Base-by-base conservation (phyloP, 2,329 filamentous ascomycete genomes). In the Beauveria scarabaeidicola region DNA sequence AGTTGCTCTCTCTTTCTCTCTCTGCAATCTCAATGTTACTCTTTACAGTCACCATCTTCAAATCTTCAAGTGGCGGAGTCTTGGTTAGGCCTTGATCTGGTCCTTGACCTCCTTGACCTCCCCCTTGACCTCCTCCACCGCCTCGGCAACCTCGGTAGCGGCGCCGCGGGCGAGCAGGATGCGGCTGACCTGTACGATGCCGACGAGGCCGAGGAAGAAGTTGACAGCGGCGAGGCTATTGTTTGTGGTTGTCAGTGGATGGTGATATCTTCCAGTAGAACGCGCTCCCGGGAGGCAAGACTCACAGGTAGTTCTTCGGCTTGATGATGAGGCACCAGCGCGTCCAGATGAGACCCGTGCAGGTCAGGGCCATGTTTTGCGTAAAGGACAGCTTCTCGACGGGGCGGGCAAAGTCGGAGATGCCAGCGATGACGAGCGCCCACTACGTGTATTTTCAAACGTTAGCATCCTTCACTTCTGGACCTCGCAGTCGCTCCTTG, bases 281-380 rank as follows among this genome's bases (percentile, higher is more conserved):
- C n/a, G 15, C 13, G 8, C 17, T 21, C n/a, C 9, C n/a, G 51
- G n/a, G 10, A 25, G 50, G 13, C 44, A 7, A 23, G 21, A 77
- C 86, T 52, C 78, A 91, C 87, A 97, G 88, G 70, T 91, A 78
- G 81, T 99, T 99, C 76, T 86, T 86, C 61, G 94, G 94, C 75
- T 86, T 91, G 77, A 99, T 99, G 74, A 99, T 89, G 72, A 97
- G 82, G 81, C 94, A 99, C 94, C 94, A 99, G 66, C 94, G 85
- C 50, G 94, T 99, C 94, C 94, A 99, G 82, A 99, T 99, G 65
- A 89, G 77, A 66, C 94, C 94, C 10, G 94, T 99, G 68, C 86
- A 86, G 71, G 90, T 94, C 67, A 99, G 83, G 61, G 94, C 93
- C 54, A 81, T 80, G 78, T 97, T 99, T 77, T 97, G 92, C 32